Base-by-base conservation (phyloP, 2,329 filamentous ascomycete genomes). In the Aspergillus japonicus region DNA sequence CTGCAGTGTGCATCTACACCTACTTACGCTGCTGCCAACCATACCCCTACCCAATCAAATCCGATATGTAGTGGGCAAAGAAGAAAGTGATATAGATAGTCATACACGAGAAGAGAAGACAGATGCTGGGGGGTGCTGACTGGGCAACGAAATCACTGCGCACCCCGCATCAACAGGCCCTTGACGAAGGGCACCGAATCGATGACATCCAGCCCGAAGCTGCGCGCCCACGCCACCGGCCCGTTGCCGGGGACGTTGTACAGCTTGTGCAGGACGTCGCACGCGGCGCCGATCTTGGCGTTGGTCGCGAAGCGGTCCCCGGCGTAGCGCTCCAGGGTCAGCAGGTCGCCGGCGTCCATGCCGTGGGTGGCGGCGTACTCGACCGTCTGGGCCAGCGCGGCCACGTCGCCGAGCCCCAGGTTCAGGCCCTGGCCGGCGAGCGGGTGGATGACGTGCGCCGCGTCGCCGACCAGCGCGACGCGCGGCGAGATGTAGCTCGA, bases 381-480 rank as follows among this genome's bases (percentile, higher is more conserved):
- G 54, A 99, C 89, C 0, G 87, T 87, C 63, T 83, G 83, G 6
- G 88, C 87, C 0, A 99, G 84, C 56, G 89, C 89, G 68, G 91
- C 88, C 0, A 95, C 90, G 72, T 99, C 95, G 19, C 87, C 92
- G 64, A 98, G 89, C 1, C 95, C 95, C 69, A 96, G 90, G 72
- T 99, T 99, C 14, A 99, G 82, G 1, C 95, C 95, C 76, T 98
- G 95, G 0, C 95, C 95, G 1, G 92, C 95, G 4, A 99, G 87
- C 0, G 95, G 95, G 74, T 99, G 95, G 65, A 96, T 88, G 1
- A 93, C 96, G 74, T 99, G 95, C 7, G 95, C 95, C 1, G 95
- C 95, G 66, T 99, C 95, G 62, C 95, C 95, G 39, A 99, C 87
- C 1, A 99, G 85, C 0, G 93, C 95, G 8, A 97, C 82, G n/a